Conservation (phyloP, 805 yeast species). For the Cyberlindnera xylosilytica region DNA sequence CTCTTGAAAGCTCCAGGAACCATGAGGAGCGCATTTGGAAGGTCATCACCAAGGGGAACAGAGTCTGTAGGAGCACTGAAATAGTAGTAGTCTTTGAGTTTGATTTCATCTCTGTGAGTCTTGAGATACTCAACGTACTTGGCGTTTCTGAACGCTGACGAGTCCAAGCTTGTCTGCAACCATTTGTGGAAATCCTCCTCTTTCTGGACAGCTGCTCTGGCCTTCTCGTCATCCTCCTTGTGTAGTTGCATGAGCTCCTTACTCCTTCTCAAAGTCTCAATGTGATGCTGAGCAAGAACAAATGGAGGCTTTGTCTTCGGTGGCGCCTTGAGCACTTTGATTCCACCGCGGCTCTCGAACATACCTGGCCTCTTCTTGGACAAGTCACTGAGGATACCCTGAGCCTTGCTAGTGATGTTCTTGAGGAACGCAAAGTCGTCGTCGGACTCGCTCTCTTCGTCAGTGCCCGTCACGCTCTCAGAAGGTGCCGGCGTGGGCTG, state of each 20-base stretch:
- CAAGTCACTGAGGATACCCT: not conserved
- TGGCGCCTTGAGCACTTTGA: slow-evolving; percentile 6
- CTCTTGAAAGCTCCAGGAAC: slow-evolving; percentile 3
- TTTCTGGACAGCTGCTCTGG: slow-evolving; percentile 3
- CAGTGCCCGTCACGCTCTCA: not conserved
- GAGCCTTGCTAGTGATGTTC: not conserved
- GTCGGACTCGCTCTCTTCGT: not conserved
- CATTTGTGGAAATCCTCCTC: slow-evolving; percentile 12
- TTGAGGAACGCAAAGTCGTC: not conserved
- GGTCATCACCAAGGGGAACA: not conserved
- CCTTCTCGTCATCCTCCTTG: slow-evolving; percentile 10
- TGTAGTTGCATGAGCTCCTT: slow-evolving; percentile 7
- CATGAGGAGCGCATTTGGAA: not conserved
- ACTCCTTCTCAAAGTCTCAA: slow-evolving; percentile 9
- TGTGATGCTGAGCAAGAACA: not conserved
- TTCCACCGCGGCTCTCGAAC: slow-evolving; percentile 7
- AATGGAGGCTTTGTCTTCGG: slow-evolving; percentile 1
- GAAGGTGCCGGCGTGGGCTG: not conserved
- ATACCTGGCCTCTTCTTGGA: slow-evolving; percentile 5
- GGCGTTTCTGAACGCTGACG: slow-evolving; percentile 5
- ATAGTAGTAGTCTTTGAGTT: slow-evolving; percentile 11
- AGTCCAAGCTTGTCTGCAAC: slow-evolving; percentile 5
- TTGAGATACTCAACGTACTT: slow-evolving; percentile 7
- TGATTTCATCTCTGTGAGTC: slow-evolving; percentile 1
- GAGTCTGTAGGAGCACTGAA: not conserved